phyloP scores from a whole-genome alignment of 2,329 filamentous ascomycete genomes.

The Neopestalotiopsis rosae region DNA sequence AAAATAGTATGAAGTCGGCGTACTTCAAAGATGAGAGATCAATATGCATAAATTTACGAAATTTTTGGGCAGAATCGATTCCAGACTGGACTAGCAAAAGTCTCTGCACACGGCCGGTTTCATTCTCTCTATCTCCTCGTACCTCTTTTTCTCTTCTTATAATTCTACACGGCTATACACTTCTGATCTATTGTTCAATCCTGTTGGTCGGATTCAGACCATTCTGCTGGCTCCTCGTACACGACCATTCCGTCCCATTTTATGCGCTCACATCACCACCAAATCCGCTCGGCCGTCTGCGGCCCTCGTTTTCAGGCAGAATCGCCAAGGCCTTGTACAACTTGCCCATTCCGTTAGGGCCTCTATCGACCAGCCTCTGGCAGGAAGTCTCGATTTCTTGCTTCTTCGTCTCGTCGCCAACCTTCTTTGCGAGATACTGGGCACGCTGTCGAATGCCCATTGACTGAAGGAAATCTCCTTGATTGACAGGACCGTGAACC shows the following conservation, averaged over 20 bases:
- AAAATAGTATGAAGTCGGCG: too few relatives aligned
- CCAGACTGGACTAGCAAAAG: too few relatives aligned
- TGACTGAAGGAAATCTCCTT: constrained; percentile 76
- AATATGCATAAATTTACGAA: too few relatives aligned
- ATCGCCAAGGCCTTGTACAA: constrained; percentile 94
- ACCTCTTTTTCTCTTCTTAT: too few relatives aligned
- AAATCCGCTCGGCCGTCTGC: constrained; percentile 85
- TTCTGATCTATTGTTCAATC: too few relatives aligned
- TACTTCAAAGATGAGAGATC: too few relatives aligned
- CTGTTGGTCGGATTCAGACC: too few relatives aligned
- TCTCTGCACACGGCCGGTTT: too few relatives aligned
- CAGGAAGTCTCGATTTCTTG: constrained; percentile 75
- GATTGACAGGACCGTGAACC: constrained; percentile 89
- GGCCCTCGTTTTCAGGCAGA: constrained; percentile 77
- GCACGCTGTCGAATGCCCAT: constrained; percentile 87
- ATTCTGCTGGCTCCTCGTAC: too few relatives aligned
- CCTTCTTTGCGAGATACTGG: constrained; percentile 63
- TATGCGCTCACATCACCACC: constrained; percentile 67
- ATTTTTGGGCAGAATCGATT: too few relatives aligned
- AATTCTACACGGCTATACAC: too few relatives aligned
- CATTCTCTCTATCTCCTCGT: too few relatives aligned
- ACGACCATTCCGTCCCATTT: not conserved
- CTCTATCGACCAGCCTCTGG: constrained; percentile 82
- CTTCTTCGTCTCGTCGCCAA: constrained; percentile 50
- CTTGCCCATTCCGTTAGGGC: constrained; percentile 88